A percentile compares a stretch with the other conserved stretches of the same genome.
Conservation (phyloP, 192 early-diverging fungal genomes). For the Cetraspora pellucida region DNA sequence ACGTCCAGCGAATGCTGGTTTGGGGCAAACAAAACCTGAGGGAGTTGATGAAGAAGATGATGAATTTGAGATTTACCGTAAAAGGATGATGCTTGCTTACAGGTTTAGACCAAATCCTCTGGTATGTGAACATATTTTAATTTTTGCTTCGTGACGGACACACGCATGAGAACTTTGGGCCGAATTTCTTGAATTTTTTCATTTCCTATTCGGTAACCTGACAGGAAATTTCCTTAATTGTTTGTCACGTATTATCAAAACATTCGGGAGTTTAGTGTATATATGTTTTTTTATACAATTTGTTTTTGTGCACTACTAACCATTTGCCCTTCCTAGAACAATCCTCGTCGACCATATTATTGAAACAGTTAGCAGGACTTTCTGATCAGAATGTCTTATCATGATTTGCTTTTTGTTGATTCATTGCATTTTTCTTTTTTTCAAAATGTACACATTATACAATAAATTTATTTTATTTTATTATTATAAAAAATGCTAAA, state of each 20-base stretch:
- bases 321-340: constrained; percentile 39
- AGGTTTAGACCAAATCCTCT: constrained; percentile 39
- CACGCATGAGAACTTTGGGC: not conserved
- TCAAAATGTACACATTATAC: not conserved
- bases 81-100: constrained; percentile 39
- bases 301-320: constrained; percentile 35
- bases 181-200: not conserved
- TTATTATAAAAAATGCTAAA: not conserved
- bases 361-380: constrained; percentile 23
- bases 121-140: constrained; percentile 25
- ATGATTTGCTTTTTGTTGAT: not conserved
- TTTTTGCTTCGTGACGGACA: not conserved
- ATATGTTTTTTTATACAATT: not conserved
- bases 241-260: not conserved
- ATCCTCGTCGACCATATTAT: constrained; percentile 43
- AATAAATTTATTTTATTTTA: constrained; percentile 11
- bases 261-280: not conserved
- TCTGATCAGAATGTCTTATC: not conserved
- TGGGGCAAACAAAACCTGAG: constrained; percentile 37
- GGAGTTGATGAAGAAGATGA: constrained; percentile 37
- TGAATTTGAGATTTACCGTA: constrained; percentile 41
- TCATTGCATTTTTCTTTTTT: constrained; percentile 18
- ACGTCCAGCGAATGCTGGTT: constrained; percentile 28
- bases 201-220: not conserved
- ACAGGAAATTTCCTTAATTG: too few relatives aligned